Base-by-base conservation (phyloP, 2,329 filamentous ascomycete species). In the Ophiostoma perfectum region DNA sequence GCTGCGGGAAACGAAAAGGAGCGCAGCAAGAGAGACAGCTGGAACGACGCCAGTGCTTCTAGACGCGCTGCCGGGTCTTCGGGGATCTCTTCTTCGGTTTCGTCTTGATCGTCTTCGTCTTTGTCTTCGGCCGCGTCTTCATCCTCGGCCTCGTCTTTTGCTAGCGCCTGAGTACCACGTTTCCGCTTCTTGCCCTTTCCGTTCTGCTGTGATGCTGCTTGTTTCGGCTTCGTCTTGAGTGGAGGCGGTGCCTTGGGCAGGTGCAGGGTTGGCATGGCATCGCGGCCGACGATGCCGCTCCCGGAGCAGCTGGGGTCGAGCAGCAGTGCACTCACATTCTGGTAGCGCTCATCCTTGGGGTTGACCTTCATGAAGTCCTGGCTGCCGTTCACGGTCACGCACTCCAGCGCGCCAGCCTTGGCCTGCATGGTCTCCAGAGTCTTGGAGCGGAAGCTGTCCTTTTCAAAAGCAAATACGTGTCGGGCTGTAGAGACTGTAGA, bases 241-340 rank as follows among this genome's bases (percentile, higher is more conserved):
- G 66, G 52, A 3, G 44, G 16, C n/a, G 2, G 76, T 73, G 74
- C 71, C 47, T 79, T 76, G 2, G 82, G 83, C 41, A 96, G 81
- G 70, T 88, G 82, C 55, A 95, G 77, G 71, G 85, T 79, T 4
- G 92, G 88, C 76, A 89, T 86, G 63, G 93, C 91, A 73, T 97
- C 93, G 27, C 95, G 86, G 2, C 93, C 92, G 38, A 97, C 87
- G 68, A 99, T 99, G 0, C 95, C 95, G 75, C 92, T 97, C 0
- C 95, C 95, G 1, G 93, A 97, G 76, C 95, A 99, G 76, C 92
- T 97, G 0, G 95, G 95, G 76, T 99, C 95, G 1, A 99, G 83
- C 0, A 99, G 82, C 55, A 99, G 81, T 7, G 90, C 90, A 0
- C 88, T 86, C n/a, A 97, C 92, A n/a, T 86, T 80, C 64, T 79